A percentile compares a stretch with the other conserved stretches of the same genome.
Conservation (phyloP, 2,329 filamentous ascomycete species). For the Talaromyces islandicus region DNA sequence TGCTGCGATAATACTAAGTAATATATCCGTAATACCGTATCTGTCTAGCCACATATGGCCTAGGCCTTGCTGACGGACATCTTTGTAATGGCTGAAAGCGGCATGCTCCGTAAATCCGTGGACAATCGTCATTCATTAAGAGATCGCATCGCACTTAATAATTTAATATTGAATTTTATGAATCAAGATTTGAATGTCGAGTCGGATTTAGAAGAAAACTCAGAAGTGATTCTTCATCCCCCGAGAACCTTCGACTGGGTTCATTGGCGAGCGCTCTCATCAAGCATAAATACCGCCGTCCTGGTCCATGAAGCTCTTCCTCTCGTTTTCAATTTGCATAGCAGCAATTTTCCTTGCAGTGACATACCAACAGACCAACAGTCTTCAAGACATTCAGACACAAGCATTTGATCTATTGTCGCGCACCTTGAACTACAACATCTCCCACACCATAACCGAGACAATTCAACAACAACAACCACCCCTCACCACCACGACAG, state of each 20-base stretch:
- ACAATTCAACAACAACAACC: constrained; percentile 11
- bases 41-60: neutral
- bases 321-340: constrained; percentile 33
- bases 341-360: constrained; percentile 23
- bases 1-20: neutral
- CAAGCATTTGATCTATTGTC: neutral
- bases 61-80: constrained; percentile 9
- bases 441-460: neutral
- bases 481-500: constrained; percentile 21
- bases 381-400: constrained; percentile 1
- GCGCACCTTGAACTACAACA: neutral
- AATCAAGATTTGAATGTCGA: neutral
- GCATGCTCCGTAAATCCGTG: neutral
- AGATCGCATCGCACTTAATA: neutral
- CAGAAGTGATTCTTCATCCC: neutral
- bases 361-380: neutral
- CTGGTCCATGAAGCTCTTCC: constrained; percentile 28
- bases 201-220: neutral
- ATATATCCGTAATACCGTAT: constrained; percentile 10
- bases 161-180: no score
- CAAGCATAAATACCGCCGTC: constrained; percentile 25
- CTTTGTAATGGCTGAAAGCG: constrained; percentile 7
- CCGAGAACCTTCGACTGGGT: constrained; percentile 19
- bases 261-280: constrained; percentile 5
- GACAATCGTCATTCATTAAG: neutral